Percentiles rank a stretch among this genome's conserved stretches.
These are phyloP conservation scores for Mucor piriformis DNA, from an alignment of 371 early-diverging fungal species.

Conservation along the genomic window DNA sequence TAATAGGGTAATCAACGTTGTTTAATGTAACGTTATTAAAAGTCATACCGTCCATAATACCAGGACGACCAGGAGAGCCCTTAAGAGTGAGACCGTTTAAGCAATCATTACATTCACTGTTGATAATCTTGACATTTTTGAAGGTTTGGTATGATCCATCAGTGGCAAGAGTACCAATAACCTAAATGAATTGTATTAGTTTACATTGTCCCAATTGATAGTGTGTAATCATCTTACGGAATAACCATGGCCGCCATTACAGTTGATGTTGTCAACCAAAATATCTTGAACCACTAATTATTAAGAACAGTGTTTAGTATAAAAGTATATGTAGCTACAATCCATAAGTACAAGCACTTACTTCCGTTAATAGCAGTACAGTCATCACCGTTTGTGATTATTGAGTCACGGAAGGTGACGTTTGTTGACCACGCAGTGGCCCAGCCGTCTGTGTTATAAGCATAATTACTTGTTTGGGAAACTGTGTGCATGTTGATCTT, in stretches of 20 bases:
- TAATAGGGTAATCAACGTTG: slow-evolving; percentile 34
- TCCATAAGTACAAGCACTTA: not conserved
- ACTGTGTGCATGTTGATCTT: slow-evolving; percentile 27
- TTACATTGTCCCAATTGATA: no score
- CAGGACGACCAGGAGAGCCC: slow-evolving; percentile 40
- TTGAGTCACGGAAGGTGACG: slow-evolving; percentile 27
- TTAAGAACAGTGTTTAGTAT: no score
- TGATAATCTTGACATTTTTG: slow-evolving; percentile 22
- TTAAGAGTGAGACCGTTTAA: slow-evolving; percentile 43
- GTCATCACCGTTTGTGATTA: slow-evolving; percentile 34
- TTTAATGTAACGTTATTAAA: slow-evolving; percentile 27
- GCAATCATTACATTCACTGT: slow-evolving; percentile 33
- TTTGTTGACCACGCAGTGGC: slow-evolving; percentile 34
- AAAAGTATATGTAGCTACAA: no score
- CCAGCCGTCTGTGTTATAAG: slow-evolving; percentile 41
- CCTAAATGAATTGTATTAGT: no score
- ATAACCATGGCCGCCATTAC: slow-evolving; percentile 38
- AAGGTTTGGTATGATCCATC: slow-evolving; percentile 31
- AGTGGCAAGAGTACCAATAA: slow-evolving; percentile 40
- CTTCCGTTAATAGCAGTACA: slow-evolving; percentile 39
- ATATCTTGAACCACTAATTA: slow-evolving; percentile 12
- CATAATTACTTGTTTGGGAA: slow-evolving; percentile 22
- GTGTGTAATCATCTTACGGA: not conserved
- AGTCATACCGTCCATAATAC: slow-evolving; percentile 28
- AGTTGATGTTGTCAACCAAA: slow-evolving; percentile 28